Evolutionary conservation across 495 filamentous ascomycete species (phyloP).

Genomic region (Penicillium arizonense): DNA sequence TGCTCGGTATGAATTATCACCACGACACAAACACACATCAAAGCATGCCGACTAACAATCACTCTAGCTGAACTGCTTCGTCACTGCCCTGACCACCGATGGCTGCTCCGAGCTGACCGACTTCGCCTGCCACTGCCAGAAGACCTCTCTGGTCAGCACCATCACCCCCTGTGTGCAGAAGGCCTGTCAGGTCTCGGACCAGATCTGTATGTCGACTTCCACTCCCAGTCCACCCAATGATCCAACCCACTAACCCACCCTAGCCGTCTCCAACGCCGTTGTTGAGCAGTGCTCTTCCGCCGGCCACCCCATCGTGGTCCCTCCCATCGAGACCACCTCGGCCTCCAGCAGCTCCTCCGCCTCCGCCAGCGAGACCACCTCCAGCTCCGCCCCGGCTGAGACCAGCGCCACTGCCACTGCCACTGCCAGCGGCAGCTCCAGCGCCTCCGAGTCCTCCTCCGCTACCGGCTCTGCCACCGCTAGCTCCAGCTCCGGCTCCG

Average conservation of each 20-base stretch:
- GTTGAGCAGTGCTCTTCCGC: slow-evolving; percentile 31
- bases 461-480: slow-evolving; percentile 3
- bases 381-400: neutral
- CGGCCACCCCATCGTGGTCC: slow-evolving; percentile 39
- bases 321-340: slow-evolving; percentile 28
- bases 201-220: slow-evolving; percentile 28
- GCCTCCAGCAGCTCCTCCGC: slow-evolving; percentile 1
- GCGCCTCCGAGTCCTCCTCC: slow-evolving; percentile 10
- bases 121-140: slow-evolving; percentile 53
- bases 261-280: slow-evolving; percentile 40
- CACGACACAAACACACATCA: neutral
- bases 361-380: neutral
- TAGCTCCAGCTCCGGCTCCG: slow-evolving; percentile 6
- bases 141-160: slow-evolving; percentile 34
- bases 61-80: slow-evolving; percentile 42
- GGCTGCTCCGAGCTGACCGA: slow-evolving; percentile 45
- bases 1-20: slow-evolving; percentile 40
- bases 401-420: slow-evolving; percentile 5
- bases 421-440: slow-evolving; percentile 7
- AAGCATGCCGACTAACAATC: slow-evolving; percentile 1
- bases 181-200: slow-evolving; percentile 36
- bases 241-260: neutral
- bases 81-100: slow-evolving; percentile 36
- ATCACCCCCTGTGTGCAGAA: slow-evolving; percentile 47
- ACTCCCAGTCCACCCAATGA: neutral